A percentile compares a stretch with the other conserved stretches of the same genome.
Conservation (phyloP, 2,329 filamentous ascomycete species). For the Diaporthe ilicicola region DNA sequence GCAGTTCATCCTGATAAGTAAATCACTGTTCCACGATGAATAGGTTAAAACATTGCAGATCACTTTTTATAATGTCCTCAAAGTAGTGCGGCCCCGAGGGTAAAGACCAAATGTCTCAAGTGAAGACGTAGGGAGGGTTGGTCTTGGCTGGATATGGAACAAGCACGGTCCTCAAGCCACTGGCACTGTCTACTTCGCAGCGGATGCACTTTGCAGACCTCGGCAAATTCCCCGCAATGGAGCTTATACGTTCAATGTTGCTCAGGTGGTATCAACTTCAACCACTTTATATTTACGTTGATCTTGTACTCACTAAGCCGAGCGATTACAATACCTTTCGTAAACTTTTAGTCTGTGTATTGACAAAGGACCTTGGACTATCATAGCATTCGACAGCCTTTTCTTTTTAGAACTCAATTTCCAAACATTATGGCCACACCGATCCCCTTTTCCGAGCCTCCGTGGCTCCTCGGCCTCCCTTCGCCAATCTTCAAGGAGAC, state of each 20-base stretch:
- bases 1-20: no score
- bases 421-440: neutral
- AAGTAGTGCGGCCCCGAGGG: no score
- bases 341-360: neutral
- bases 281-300: neutral
- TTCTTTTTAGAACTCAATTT: neutral
- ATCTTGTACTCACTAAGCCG: neutral
- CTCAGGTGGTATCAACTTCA: no score
- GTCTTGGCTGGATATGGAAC: neutral
- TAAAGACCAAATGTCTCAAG: no score
- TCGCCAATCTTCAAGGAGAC: constrained; percentile 75
- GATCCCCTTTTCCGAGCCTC: constrained; percentile 77
- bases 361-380: neutral
- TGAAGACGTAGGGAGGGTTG: no score
- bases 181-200: no score
- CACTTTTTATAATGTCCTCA: no score
- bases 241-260: no score
- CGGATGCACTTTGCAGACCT: neutral
- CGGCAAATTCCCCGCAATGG: constrained; percentile 18
- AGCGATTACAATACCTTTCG: neutral
- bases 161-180: neutral
- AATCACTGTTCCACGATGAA: no score
- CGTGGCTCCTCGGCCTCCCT: constrained; percentile 74
- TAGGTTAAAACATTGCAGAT: no score
- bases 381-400: no score